A percentile compares a stretch with the other conserved stretches of the same genome.
Evolutionary conservation across 306 rosid species (phyloP).

Genomic region (Heteromeles arbutifolia): DNA sequence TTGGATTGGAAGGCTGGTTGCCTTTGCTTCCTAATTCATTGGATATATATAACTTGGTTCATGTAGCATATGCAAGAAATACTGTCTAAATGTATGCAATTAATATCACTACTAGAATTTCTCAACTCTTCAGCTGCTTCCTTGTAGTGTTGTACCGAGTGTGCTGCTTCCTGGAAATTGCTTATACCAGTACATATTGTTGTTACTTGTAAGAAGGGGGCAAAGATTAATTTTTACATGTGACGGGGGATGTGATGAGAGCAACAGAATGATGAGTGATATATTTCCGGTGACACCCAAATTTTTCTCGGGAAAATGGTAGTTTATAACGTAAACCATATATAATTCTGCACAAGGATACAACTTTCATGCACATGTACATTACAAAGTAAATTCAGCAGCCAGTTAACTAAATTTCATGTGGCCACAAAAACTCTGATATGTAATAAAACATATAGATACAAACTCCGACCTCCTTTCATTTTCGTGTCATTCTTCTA

Average conservation of each 20-base stretch:
- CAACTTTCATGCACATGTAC: not conserved
- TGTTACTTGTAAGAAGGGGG: not conserved
- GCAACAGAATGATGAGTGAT: not conserved
- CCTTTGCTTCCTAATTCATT: not conserved
- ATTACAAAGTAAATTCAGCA: not conserved
- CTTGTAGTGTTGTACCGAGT: not conserved
- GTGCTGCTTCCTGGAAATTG: conserved; percentile 23
- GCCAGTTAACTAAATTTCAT: not conserved
- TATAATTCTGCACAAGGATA: not conserved
- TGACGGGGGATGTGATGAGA: not conserved
- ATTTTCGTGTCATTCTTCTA: not conserved
- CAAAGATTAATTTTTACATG: not conserved
- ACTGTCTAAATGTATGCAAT: not conserved
- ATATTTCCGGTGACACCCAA: not conserved
- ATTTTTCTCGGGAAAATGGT: not conserved
- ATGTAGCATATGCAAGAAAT: not conserved
- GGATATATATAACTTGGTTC: conserved; percentile 3
- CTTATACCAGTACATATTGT: not conserved
- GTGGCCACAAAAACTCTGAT: not conserved
- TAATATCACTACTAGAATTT: not conserved
- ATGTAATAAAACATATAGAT: not conserved
- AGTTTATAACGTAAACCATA: not conserved
- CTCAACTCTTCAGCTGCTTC: not conserved
- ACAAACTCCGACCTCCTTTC: not conserved
- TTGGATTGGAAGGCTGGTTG: not conserved